These are phyloP conservation scores for Phytophthora megakarya DNA, from an alignment of 352 stramenopile species.

Conservation along the genomic window DNA sequence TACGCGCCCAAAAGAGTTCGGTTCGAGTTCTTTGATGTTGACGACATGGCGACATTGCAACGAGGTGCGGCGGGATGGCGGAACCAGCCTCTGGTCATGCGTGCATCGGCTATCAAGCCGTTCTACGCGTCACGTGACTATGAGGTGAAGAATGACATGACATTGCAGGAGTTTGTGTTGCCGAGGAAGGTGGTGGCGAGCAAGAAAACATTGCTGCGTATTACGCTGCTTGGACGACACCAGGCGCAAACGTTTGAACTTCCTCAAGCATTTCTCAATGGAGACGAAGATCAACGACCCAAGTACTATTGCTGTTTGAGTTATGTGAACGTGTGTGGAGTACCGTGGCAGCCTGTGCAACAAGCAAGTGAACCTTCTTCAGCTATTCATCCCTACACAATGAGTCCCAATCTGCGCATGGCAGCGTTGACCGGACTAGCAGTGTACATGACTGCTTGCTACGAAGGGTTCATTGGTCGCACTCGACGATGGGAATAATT, in stretches of 20 bases:
- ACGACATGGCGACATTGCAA: slow-evolving; percentile 26
- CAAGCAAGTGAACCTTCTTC: neutral
- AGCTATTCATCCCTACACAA: slow-evolving; percentile 20
- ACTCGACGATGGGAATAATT: slow-evolving; percentile 49
- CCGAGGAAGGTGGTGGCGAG: slow-evolving; percentile 50
- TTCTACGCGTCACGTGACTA: slow-evolving; percentile 66
- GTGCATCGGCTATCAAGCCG: slow-evolving; percentile 34
- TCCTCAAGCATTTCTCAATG: slow-evolving; percentile 48
- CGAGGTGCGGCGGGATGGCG: slow-evolving; percentile 7
- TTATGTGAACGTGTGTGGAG: slow-evolving; percentile 69
- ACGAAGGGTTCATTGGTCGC: slow-evolving; percentile 60
- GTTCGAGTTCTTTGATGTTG: slow-evolving; percentile 71
- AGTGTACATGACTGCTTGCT: slow-evolving; percentile 68
- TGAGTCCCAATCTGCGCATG: slow-evolving; percentile 46
- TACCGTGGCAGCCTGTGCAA: slow-evolving; percentile 38
- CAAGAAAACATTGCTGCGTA: slow-evolving; percentile 51
- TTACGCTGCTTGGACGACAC: slow-evolving; percentile 70
- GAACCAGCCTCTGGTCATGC: slow-evolving; percentile 10
- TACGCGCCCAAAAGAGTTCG: slow-evolving; percentile 72
- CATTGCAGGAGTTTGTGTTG: slow-evolving; percentile 63
- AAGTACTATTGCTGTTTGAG: slow-evolving; percentile 87
- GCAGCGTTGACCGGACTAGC: slow-evolving; percentile 49
- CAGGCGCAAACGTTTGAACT: slow-evolving; percentile 79
- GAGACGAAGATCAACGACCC: slow-evolving; percentile 46
- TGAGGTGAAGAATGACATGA: slow-evolving; percentile 74